Evolutionary conservation across 1,284 basidiomycete species (phyloP).

Genomic region (Rhizopogon hawkerae): DNA sequence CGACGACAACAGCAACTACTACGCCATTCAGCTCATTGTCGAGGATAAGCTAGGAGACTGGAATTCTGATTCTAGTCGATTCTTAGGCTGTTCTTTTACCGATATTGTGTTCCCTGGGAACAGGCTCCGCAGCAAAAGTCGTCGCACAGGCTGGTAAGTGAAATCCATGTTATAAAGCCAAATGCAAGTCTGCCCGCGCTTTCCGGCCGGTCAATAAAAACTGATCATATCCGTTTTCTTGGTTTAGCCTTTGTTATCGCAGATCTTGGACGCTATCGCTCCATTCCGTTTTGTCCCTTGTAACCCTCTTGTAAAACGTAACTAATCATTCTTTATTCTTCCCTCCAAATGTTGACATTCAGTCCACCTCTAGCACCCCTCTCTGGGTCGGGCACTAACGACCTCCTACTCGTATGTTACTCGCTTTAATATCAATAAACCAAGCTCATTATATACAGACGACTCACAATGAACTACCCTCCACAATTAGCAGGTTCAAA

Average conservation of each 20-base stretch:
- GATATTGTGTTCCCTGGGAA: constrained; percentile 14
- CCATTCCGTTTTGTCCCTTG: neutral
- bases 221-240: constrained; percentile 7
- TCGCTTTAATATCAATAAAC: neutral
- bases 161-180: constrained; percentile 4
- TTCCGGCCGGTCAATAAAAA: constrained; percentile 11
- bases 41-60: neutral
- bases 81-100: constrained; percentile 3
- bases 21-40: neutral
- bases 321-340: neutral
- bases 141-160: constrained; percentile 10
- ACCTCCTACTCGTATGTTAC: constrained; percentile 4
- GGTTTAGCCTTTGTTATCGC: constrained; percentile 10
- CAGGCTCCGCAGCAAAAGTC: constrained; percentile 11
- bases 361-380: neutral
- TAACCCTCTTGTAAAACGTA: constrained; percentile 9
- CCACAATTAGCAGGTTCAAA: constrained; percentile 13
- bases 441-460: neutral
- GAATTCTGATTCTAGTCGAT: neutral
- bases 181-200: constrained; percentile 5
- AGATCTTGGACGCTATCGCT: constrained; percentile 11
- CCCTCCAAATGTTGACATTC: neutral
- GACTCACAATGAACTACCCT: constrained; percentile 16
- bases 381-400: constrained; percentile 10
- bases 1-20: neutral